These are phyloP conservation scores for Neoboletus magnificus DNA, from an alignment of 768 basidiomycete species.

Conservation along the genomic window DNA sequence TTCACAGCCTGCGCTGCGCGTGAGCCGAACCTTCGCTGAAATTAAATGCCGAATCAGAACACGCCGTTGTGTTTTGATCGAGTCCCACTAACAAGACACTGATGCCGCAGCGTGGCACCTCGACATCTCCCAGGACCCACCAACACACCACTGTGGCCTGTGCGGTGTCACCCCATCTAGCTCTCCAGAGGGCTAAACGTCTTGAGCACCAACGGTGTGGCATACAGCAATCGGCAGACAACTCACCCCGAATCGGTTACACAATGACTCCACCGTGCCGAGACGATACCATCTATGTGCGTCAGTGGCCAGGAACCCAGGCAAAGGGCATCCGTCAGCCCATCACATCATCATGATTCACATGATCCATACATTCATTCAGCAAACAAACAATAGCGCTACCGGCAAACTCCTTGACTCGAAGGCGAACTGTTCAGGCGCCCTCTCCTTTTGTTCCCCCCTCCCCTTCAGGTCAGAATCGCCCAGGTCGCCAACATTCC, in stretches of 20 bases:
- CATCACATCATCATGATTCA: slow-evolving; percentile 11
- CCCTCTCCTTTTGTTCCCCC: not conserved
- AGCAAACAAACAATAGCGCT: not conserved
- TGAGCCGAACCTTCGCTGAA: slow-evolving; percentile 10
- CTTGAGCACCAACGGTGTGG: not conserved
- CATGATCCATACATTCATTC: slow-evolving; percentile 2
- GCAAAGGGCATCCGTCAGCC: not conserved
- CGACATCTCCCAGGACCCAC: not conserved
- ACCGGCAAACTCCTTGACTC: not conserved
- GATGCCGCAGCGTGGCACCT: slow-evolving; percentile 10
- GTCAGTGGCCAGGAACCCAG: slow-evolving; percentile 17
- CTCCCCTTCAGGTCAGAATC: not conserved
- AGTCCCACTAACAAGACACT: not conserved
- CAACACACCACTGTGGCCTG: slow-evolving; percentile 1
- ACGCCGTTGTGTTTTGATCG: slow-evolving; percentile 5
- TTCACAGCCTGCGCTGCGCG: slow-evolving; percentile 13
- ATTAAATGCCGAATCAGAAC: slow-evolving; percentile 22
- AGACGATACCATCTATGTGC: slow-evolving; percentile 12
- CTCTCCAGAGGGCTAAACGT: not conserved
- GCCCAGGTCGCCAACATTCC: slow-evolving; percentile 1
- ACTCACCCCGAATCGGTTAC: not conserved
- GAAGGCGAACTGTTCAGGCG: slow-evolving; percentile 2
- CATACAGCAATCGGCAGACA: not conserved
- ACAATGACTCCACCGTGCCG: slow-evolving; percentile 8
- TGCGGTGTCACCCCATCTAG: not conserved